These are phyloP conservation scores for Trichoderma simmonsii DNA, from an alignment of 2,329 filamentous ascomycete species.

Conservation along the genomic window DNA sequence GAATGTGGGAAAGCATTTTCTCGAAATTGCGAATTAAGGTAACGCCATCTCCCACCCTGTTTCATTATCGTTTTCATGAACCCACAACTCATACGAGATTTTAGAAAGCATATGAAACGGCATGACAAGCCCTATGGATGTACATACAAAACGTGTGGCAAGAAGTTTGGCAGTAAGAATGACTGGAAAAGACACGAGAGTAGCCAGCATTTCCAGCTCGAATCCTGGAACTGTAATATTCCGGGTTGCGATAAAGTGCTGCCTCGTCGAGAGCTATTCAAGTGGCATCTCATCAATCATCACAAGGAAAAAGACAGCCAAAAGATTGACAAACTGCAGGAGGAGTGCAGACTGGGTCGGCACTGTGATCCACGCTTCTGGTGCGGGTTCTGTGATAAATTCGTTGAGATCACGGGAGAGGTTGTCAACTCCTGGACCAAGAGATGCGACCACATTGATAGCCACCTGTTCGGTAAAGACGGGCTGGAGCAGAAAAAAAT, in stretches of 20 bases:
- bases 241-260: conserved; percentile 56
- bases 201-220: conserved; percentile 68
- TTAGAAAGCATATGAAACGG: conserved; percentile 78
- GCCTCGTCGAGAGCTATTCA: conserved; percentile 57
- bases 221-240: conserved; percentile 68
- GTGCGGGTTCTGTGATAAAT: conserved; percentile 76
- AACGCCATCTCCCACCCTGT: conserved; percentile 24
- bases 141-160: conserved; percentile 66
- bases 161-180: conserved; percentile 84
- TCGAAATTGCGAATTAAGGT: conserved; percentile 58
- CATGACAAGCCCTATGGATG: conserved; percentile 81
- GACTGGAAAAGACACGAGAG: conserved; percentile 93
- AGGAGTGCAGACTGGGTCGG: conserved; percentile 58
- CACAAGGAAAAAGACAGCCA: conserved; percentile 38
- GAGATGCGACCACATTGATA: conserved; percentile 69
- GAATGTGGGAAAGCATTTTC: conserved; percentile 46
- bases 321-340: conserved; percentile 43
- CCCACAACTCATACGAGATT: neutral
- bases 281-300: conserved; percentile 55
- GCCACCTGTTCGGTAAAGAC: conserved; percentile 60
- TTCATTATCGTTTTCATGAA: neutral
- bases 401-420: conserved; percentile 47
- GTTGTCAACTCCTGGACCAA: conserved; percentile 52
- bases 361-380: conserved; percentile 69
- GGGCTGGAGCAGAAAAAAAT: conserved; percentile 42